A percentile compares a stretch with the other conserved stretches of the same genome.
Conservation (phyloP, 306 rosid genomes). For the Acacia melanoxylon region DNA sequence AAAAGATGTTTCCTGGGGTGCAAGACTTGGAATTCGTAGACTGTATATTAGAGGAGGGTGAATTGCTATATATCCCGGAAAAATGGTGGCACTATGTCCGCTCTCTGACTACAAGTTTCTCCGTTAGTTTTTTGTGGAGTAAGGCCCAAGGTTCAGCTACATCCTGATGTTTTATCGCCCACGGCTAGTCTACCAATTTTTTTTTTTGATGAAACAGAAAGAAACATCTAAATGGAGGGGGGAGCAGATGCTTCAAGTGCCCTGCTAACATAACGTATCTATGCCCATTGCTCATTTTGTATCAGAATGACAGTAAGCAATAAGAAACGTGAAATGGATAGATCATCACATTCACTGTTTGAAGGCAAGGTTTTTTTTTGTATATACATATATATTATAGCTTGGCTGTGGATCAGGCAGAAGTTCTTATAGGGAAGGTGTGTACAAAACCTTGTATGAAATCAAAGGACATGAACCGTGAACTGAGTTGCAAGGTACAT, state of each 20-base stretch:
- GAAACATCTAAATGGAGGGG: slow-evolving; percentile 16
- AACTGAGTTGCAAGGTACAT: background rate
- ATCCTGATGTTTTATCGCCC: slow-evolving; percentile 42
- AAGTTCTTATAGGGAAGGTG: background rate
- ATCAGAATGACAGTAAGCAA: background rate
- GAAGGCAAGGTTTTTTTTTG: background rate
- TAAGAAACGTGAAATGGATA: background rate
- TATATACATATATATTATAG: too few relatives aligned
- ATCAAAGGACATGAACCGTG: background rate
- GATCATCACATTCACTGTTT: background rate
- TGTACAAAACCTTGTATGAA: background rate
- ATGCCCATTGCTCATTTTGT: slow-evolving; percentile 24
- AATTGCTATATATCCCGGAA: slow-evolving; percentile 92
- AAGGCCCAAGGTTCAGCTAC: slow-evolving; percentile 45
- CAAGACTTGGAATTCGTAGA: slow-evolving; percentile 77
- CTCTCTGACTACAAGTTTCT: slow-evolving; percentile 77
- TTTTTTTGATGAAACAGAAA: background rate
- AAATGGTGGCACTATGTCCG: slow-evolving; percentile 97
- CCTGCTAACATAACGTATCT: slow-evolving; percentile 6
- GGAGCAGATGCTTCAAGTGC: slow-evolving; percentile 17
- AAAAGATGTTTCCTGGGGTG: slow-evolving; percentile 58
- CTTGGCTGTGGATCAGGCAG: background rate
- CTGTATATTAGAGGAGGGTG: slow-evolving; percentile 96
- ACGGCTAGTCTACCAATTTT: background rate
- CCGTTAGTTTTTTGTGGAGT: slow-evolving; percentile 97